Evolutionary conservation across 2,329 filamentous ascomycete species (phyloP).

Genomic region (Gyromitra esculenta): DNA sequence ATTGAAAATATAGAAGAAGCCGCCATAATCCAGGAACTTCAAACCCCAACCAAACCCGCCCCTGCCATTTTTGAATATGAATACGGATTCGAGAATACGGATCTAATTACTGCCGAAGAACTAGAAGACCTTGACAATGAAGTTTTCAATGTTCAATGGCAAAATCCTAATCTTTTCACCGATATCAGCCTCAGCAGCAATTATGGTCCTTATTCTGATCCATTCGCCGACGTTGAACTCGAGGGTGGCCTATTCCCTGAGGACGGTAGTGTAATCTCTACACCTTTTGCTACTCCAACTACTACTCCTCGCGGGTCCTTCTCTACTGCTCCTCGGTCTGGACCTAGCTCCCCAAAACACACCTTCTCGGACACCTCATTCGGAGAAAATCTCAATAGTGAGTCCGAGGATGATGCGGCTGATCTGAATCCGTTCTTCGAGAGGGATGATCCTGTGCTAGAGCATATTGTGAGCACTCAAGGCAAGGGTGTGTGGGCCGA

Average conservation of each 20-base stretch:
- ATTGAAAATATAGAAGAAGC: constrained; percentile 48
- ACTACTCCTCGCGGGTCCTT: constrained; percentile 50
- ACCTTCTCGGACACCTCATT: constrained; percentile 28
- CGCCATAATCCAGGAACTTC: constrained; percentile 50
- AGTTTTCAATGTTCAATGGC: constrained; percentile 52
- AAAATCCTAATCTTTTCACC: constrained; percentile 38
- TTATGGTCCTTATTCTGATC: constrained; percentile 43
- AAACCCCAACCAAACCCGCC: constrained; percentile 30
- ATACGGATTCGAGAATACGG: constrained; percentile 32
- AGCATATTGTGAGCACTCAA: constrained; percentile 49
- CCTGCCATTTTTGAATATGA: constrained; percentile 27
- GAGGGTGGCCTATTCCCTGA: constrained; percentile 38
- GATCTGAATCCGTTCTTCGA: constrained; percentile 62
- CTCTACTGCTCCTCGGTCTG: constrained; percentile 44
- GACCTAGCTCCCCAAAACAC: constrained; percentile 20
- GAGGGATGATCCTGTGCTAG: constrained; percentile 40
- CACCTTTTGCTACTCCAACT: constrained; percentile 47
- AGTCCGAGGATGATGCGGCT: constrained; percentile 61
- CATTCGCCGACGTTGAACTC: constrained; percentile 41
- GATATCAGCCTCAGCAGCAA: constrained; percentile 42
- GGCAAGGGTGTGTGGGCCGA: constrained; percentile 48
- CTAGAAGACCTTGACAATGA: constrained; percentile 53
- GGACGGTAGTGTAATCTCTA: constrained; percentile 40
- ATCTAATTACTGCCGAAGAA: constrained; percentile 40
- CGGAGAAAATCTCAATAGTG: constrained; percentile 45